phyloP scores from a whole-genome alignment of 352 stramenopile species.

The Lagenidium sp. region DNA sequence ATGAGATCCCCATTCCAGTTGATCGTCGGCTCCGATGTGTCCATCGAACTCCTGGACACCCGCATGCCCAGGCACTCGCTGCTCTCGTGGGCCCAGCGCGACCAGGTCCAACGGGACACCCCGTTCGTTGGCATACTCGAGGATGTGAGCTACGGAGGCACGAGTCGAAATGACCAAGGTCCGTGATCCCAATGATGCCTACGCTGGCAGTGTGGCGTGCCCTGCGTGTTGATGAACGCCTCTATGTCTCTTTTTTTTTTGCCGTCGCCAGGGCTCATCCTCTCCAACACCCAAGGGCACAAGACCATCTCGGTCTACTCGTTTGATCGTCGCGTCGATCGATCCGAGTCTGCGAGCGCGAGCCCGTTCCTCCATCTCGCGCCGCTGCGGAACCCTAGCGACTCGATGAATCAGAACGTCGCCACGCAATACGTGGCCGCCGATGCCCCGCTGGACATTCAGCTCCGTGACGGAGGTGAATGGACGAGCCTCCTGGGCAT shows the following conservation, averaged over 20 bases:
- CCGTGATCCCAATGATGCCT: not conserved
- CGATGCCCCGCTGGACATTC: conserved; percentile 51
- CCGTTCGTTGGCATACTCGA: conserved; percentile 9
- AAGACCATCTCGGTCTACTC: conserved; percentile 13
- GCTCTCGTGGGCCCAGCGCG: conserved; percentile 45
- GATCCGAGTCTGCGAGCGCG: not conserved
- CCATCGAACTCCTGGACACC: conserved; percentile 59
- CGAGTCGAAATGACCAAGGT: not conserved
- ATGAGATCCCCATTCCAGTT: conserved; percentile 63
- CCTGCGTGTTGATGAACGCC: no score
- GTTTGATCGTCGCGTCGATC: not conserved
- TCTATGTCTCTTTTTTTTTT: not conserved
- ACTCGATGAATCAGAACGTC: not conserved
- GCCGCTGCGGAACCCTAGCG: conserved; percentile 21
- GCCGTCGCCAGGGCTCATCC: conserved; percentile 3
- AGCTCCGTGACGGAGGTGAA: conserved; percentile 47
- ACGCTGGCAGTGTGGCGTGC: no score
- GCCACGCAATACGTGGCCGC: conserved; percentile 43
- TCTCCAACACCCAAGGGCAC: conserved; percentile 6
- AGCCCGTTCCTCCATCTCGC: conserved; percentile 20
- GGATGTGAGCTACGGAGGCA: conserved; percentile 1
- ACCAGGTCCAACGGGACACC: conserved; percentile 2
- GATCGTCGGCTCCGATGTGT: conserved; percentile 47
- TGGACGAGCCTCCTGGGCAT: conserved; percentile 43
- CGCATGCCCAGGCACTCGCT: conserved; percentile 51